These are phyloP conservation scores for Alternaria postmessia DNA, from an alignment of 2,329 filamentous ascomycete species.

Conservation along the genomic window DNA sequence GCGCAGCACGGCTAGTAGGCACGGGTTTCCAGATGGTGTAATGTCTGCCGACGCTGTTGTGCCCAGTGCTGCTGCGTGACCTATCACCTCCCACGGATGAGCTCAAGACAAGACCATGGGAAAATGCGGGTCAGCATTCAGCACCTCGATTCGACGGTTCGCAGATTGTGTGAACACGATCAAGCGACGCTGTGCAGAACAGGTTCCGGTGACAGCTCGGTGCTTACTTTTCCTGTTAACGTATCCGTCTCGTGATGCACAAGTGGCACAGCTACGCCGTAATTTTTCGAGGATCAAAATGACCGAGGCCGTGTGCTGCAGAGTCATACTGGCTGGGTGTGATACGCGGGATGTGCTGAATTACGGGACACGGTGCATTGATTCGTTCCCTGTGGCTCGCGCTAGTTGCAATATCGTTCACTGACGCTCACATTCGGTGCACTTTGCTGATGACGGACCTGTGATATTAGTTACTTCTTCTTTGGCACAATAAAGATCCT, in stretches of 20 bases:
- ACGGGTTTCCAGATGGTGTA: constrained; percentile 22
- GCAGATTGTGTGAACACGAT: constrained; percentile 22
- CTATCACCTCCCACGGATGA: constrained; percentile 17
- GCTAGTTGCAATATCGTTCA: constrained; percentile 17
- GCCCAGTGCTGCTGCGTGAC: constrained; percentile 11
- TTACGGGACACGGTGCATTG: constrained; percentile 18
- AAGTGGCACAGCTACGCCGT: constrained; percentile 30
- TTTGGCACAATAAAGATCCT: constrained; percentile 3
- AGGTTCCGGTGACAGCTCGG: constrained; percentile 22
- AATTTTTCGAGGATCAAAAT: constrained; percentile 26
- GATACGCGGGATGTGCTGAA: constrained; percentile 39
- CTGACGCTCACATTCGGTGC: constrained; percentile 11
- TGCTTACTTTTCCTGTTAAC: constrained; percentile 30
- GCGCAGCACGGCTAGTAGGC: constrained; percentile 22
- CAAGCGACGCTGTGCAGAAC: constrained; percentile 19
- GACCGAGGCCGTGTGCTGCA: constrained; percentile 37
- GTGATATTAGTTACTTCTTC: constrained; percentile 10
- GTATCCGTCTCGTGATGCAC: constrained; percentile 42
- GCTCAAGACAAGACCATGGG: constrained; percentile 6
- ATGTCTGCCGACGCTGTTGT: constrained; percentile 19
- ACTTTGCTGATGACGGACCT: constrained; percentile 8
- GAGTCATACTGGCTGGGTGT: constrained; percentile 31
- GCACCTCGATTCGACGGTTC: constrained; percentile 29
- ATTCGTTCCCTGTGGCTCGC: constrained; percentile 17
- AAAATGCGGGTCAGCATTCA: constrained; percentile 28